Conservation (phyloP, 1,284 basidiomycete genomes). For the Tetrapyrgos nigripes region DNA sequence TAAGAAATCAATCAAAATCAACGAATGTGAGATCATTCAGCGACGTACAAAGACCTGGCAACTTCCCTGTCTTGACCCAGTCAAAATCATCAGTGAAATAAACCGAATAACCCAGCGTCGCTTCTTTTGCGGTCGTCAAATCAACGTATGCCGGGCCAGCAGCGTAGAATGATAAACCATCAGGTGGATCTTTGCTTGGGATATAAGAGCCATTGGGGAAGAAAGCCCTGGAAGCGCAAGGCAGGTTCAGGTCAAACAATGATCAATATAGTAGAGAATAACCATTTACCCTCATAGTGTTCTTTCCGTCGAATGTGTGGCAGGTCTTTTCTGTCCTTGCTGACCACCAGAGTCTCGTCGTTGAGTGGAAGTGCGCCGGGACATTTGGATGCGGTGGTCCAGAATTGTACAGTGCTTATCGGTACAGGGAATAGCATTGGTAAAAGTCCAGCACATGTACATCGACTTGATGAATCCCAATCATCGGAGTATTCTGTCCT, state of each 20-base stretch:
- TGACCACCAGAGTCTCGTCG: not conserved
- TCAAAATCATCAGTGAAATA: slow-evolving; percentile 49
- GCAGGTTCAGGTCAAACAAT: too few relatives aligned
- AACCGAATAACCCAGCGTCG: slow-evolving; percentile 47
- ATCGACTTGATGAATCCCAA: too few relatives aligned
- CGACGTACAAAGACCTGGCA: slow-evolving; percentile 44
- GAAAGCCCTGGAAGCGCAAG: too few relatives aligned
- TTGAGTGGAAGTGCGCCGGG: not conserved
- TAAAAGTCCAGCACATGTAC: not conserved
- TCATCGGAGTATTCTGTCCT: too few relatives aligned
- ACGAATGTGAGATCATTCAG: too few relatives aligned
- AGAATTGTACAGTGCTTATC: not conserved
- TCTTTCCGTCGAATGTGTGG: not conserved
- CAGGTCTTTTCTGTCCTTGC: not conserved
- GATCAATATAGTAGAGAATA: too few relatives aligned
- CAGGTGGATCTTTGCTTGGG: slow-evolving; percentile 40
- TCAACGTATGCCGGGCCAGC: slow-evolving; percentile 35
- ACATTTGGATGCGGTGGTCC: not conserved
- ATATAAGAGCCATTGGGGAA: slow-evolving; percentile 47
- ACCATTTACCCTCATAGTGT: not conserved
- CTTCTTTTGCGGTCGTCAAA: slow-evolving; percentile 38
- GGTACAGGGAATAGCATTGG: not conserved
- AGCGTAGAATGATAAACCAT: too few relatives aligned
- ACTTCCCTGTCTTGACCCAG: slow-evolving; percentile 37
- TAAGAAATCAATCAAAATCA: not conserved